Base-by-base conservation (phyloP, 768 basidiomycete species). In the Porpolomopsis calyptriformis region DNA sequence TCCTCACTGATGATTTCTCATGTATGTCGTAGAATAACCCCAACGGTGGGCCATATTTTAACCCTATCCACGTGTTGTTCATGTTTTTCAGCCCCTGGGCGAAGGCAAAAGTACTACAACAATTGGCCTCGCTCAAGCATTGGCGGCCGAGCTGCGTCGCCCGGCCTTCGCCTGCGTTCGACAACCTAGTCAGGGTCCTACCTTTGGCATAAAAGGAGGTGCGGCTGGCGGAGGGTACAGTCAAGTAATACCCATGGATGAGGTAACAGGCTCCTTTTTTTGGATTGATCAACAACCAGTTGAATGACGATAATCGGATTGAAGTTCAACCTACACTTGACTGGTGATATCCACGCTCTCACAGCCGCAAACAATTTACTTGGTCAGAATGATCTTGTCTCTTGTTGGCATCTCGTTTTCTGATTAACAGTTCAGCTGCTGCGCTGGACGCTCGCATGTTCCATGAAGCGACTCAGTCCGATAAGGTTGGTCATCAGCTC, bases 61-160 rank as follows among this genome's bases (percentile, higher is more conserved):
- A 2, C 8, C 16, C 16, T 4, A 9, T 20, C 11, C 4, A 19
- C 7, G 6, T 19, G 29, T 12, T 10, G 27, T n/a, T 43, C 8
- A 31, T 33, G 8, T 33, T n/a, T 33, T n/a, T 24, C 20, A 43
- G 42, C 94, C 93, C 7, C 73, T 98, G 26, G 94, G 94, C 37
- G 96, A 98, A 68, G 96, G 96, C 35, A 98, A 99, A 65, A 97
- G 93, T 4, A 98, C 96, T 4, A 98, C 93, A 0, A 97, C 93
- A 10, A 90, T 97, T 53, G 94, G 94, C 60, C 74, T 99, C 44
- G 90, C 92, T 7, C 94, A 99, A 61, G 94, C 94, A 25, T 74
- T 99, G 48, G 91, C 91, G 35, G 96, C 93, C 38, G 91, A 96
- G 61, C 78, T 97, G 27, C 82, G 82, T 48, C 89, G 93, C 46